Base-by-base conservation (phyloP, 441 rosid species). In the Adansonia grandidieri region DNA sequence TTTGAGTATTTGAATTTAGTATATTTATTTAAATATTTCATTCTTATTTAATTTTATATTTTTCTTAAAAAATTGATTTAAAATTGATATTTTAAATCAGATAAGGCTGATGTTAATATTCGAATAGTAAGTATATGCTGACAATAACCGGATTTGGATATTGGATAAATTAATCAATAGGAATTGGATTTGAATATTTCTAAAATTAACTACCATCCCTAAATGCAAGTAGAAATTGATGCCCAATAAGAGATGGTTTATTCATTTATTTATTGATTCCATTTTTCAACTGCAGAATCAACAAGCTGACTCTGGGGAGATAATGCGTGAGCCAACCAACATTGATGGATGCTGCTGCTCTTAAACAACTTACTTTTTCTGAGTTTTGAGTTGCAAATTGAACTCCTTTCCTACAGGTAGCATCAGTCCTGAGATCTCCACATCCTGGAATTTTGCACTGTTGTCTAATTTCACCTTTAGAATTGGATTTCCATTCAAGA, bases 381-480 rank as follows among this genome's bases (percentile, higher is more conserved):
- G 28, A 54, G 51, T 8, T 63, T 80, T 78, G 79, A 87, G 47
- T 53, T 80, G 78, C 78, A 88, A 79, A 77, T 76, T 72, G 66
- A 88, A 86, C 73, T 85, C 85, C 68, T 84, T 53, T 37, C 86
- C 89, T 10, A 83, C n/a, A 5, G 73, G 85, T 22, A 85, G 40
- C 0, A 84, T 73, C 32, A 85, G 56, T 53, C 54, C 58, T 65
- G 86, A 73, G 15, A 88, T 81, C 68, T 83, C 87, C 61, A 82
- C 81, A 1, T 58, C 79, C 54, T 76, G 73, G 78, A 88, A 86
- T 63, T 78, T 66, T 9, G 63, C 71, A 54, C 58, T 75, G 28
- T 58, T 66, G 77, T 78, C 81, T 17, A 60, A 10, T 57, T 57
- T 70, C 20, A 78, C 68, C 78, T 51, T 76, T 1, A 79, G 10